Evolutionary conservation across 169 alveolate species (phyloP), one percentile per base, ranked within the genome.

Genomic region (Eimeria praecox): DNA sequence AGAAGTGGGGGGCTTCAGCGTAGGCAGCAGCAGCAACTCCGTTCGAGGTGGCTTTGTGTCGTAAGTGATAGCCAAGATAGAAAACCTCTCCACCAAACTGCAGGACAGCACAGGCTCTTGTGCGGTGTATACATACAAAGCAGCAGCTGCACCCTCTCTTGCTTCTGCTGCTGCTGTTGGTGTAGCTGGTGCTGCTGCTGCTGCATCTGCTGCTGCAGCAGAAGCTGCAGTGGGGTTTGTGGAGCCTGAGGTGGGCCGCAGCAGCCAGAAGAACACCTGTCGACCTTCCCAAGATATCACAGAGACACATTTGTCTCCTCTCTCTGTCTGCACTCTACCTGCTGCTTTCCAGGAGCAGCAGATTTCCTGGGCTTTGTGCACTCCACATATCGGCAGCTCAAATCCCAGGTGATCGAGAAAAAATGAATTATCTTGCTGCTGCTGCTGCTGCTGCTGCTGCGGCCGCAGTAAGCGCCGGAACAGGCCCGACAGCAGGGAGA

Each of bases 321-420:
- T 49, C 62, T 82, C 90, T 12, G 71, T n/a, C 49, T 82, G 90
- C 90, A 82, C 71, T 27, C 90, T 42, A 18, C 90, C 90, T 22
- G 90, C 73, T 6, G 44, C n/a, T 14, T n/a, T 46, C 90, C 90
- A 82, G 66, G 52, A 33, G n/a, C 24, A 27, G 49, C 90, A 82
- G 90, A 82, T 27, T 52, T 44, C 73, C 42, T 27, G 46, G 66
- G 90, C 90, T 5, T 12, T 38, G 42, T 71, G 90, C n/a, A 52
- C 71, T 12, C 90, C 90, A 46, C 90, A 82, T 1, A 82, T 82
- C 27, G 90, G 90, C 73, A 82, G 73, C 90, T 82, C 90, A 64
- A 82, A 82, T 71, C 90, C 90, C 66, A 82, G 52, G 35, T 46
- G 90, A 35, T 77, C 49, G 38, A 82, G 33, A 35, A n/a, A 38